Base-by-base conservation (phyloP, 345 rosid species). In the Viola odorata region DNA sequence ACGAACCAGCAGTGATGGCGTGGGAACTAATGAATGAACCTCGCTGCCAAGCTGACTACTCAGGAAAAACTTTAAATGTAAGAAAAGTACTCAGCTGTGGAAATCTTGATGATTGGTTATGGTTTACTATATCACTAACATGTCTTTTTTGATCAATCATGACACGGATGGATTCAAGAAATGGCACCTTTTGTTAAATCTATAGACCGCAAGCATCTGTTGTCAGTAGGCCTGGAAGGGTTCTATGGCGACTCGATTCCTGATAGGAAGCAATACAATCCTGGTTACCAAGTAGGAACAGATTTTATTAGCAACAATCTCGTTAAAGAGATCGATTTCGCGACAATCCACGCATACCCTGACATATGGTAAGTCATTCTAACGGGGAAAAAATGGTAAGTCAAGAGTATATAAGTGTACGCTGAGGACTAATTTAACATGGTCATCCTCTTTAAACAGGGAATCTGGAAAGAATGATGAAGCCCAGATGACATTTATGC, bases 21-120 rank as follows among this genome's bases (percentile, higher is more conserved):
- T 80, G 87, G 84, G 84, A 82, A 38, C 77, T 77, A 7, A 80
- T 77, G 49, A 82, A 80, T 9, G 84, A 80, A 60, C 80, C 82
- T 3, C 74, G 79, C 13, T 80, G 79, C 66, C 69, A 59, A 55
- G 40, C 40, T 6, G 82, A 82, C 32, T 39, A 49, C 57, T 71
- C 84, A 0, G 75, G 84, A 37, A 64, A 67, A 14, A 78, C 77
- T 8, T 3, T 79, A 1, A 42, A 76, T 23, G 83, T 81, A 61
- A 49, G 58, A 5, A 3, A 49, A 14, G 36, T 42, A 45, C 36
- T 8, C 23, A 8, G 6, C 36, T 13, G 5, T 44, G 9, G 23
- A 58, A 13, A 1, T 37, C 0, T 9, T 10, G 4, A 36, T 4
- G 41, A 3, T 10, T 0, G 15, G 11, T 11, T 54, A 5, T 5